Evolutionary conservation across 1,284 basidiomycete genomes (phyloP), one percentile per base, ranked within the genome.

Genomic region (Microbotryomycetes sp.): DNA sequence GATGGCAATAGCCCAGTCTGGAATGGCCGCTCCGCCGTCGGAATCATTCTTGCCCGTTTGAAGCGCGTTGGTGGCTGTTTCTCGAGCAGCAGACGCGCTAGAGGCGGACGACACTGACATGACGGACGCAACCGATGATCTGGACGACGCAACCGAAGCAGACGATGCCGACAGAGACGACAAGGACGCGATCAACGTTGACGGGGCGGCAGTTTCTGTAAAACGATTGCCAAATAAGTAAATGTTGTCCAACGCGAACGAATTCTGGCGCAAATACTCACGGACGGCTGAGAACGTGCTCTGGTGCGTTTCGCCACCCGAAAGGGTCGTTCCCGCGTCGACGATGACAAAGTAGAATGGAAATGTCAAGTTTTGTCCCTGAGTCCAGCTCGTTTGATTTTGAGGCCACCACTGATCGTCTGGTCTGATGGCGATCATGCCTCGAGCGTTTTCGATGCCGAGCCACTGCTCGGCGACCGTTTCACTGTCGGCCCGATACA

Each of bases 1-100:
- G 64, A 89, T 85, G 48, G 88, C 88, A 65, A 91, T 91, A n/a
- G 86, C 89, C 88, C 88, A 90, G 71, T 82, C 81, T 2, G 88
- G 88, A 72, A 90, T 87, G 4, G 66, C 50, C 16, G 79, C 72
- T 50, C 66, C 73, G 50, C 71, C 67, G 45, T 63, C 62, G 24
- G 72, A 67, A 35, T 74, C 67, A 71, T 87, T 85, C 18, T 87
- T 77, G 61, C 66, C 76, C 81, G 16, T 76, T 71, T 50, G 73
- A 66, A 48, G 46, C 41, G 56, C 54, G 23, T 66, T 23, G 5
- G 69, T 58, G 48, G 73, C 70, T 16, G 71, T 65, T n/a, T 75
- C 67, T 5, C 71, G 61, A 1, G 76, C 72, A 27, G 77, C 73
- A 28, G 72, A 58, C 21, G 73, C 65, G 3, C n/a, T n/a, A n/a